Percentiles rank a stretch among this genome's conserved stretches.
phyloP scores from a whole-genome alignment of 805 yeast species.

The Komagataella pseudopastoris region DNA sequence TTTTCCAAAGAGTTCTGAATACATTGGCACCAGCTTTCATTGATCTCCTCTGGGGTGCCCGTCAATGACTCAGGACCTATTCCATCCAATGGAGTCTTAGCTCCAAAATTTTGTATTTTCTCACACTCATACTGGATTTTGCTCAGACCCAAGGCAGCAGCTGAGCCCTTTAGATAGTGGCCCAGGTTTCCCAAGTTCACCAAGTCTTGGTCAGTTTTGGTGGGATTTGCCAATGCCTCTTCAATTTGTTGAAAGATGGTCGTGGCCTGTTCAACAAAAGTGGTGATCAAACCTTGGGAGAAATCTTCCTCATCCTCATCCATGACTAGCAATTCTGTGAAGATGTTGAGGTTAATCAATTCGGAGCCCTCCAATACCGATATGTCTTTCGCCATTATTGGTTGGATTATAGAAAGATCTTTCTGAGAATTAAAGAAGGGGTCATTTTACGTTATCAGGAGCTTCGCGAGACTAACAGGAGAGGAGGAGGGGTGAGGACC shows the following conservation, averaged over 20 bases:
- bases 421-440: not conserved
- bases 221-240: slow-evolving; percentile 25
- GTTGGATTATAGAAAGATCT: not conserved
- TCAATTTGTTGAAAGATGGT: slow-evolving; percentile 69
- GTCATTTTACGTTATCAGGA: not conserved
- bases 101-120: slow-evolving; percentile 83
- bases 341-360: slow-evolving; percentile 77
- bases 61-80: slow-evolving; percentile 11
- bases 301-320: slow-evolving; percentile 95
- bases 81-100: slow-evolving; percentile 20
- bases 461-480: not conserved
- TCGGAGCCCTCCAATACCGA: slow-evolving; percentile 30
- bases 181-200: slow-evolving; percentile 62
- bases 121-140: slow-evolving; percentile 83
- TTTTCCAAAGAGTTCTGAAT: slow-evolving; percentile 38
- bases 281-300: slow-evolving; percentile 60
- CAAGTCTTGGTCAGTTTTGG: slow-evolving; percentile 28
- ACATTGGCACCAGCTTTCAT: slow-evolving; percentile 21
- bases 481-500: not conserved
- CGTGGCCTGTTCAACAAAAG: slow-evolving; percentile 81
- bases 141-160: slow-evolving; percentile 82
- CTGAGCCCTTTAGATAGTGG: slow-evolving; percentile 89
- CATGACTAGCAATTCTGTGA: slow-evolving; percentile 82
- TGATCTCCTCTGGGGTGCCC: slow-evolving; percentile 14
- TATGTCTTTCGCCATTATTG: not conserved